These are phyloP conservation scores for Botrytis porri DNA, from an alignment of 2,329 filamentous ascomycete genomes.

Conservation along the genomic window DNA sequence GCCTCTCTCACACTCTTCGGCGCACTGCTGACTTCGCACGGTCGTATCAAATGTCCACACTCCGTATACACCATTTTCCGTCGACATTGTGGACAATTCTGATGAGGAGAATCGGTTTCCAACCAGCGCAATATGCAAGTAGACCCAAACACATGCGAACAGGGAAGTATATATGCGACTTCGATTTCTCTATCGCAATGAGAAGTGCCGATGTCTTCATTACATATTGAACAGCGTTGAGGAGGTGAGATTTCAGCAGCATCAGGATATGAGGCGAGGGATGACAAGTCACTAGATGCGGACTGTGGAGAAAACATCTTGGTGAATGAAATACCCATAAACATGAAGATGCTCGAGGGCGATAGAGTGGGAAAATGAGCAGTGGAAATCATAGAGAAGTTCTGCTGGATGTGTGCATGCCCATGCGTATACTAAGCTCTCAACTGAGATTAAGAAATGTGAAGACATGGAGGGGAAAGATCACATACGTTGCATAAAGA, in stretches of 20 bases:
- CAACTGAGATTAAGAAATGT: neutral
- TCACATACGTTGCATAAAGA: neutral
- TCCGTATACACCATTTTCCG: constrained; percentile 30
- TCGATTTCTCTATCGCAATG: constrained; percentile 26
- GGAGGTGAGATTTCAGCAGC: neutral
- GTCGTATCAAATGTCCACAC: constrained; percentile 31
- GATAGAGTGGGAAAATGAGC: neutral
- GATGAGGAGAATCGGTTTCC: constrained; percentile 25
- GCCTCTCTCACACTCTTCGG: constrained; percentile 22
- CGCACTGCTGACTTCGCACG: constrained; percentile 13
- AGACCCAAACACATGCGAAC: constrained; percentile 32
- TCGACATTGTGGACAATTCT: constrained; percentile 33
- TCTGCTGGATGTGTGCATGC: neutral
- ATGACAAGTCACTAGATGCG: neutral
- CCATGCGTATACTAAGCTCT: neutral
- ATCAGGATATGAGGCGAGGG: neutral
- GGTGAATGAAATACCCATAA: neutral
- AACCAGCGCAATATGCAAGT: constrained; percentile 34
- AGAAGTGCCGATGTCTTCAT: constrained; percentile 16
- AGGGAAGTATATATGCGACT: constrained; percentile 28
- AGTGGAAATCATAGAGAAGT: neutral
- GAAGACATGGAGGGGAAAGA: neutral
- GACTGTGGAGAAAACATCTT: neutral
- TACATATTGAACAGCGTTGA: constrained; percentile 30
- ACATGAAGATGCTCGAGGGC: neutral